Conservation (phyloP, 176 grass and related monocot genomes). For the Areca catechu region DNA sequence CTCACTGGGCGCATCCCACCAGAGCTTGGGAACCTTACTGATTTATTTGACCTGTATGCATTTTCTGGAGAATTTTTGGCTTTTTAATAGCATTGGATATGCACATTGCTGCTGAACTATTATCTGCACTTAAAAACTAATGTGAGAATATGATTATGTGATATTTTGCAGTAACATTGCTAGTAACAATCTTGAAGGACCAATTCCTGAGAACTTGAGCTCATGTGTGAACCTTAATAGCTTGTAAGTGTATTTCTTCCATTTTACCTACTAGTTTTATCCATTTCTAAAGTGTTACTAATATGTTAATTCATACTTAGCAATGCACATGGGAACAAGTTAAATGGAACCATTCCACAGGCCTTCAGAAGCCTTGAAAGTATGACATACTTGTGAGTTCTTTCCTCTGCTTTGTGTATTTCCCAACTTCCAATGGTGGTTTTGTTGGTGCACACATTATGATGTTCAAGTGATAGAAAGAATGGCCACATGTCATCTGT, state of each 20-base stretch:
- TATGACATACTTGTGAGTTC: constrained; percentile 91
- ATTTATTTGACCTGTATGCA: constrained; percentile 88
- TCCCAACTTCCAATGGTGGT: too few relatives aligned
- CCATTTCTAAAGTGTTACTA: not conserved
- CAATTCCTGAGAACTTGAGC: constrained; percentile 85
- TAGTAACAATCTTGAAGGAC: constrained; percentile 78
- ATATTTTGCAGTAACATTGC: constrained; percentile 66
- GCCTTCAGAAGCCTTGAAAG: constrained; percentile 77
- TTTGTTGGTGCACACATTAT: too few relatives aligned
- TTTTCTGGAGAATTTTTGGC: not conserved
- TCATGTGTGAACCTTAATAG: constrained; percentile 94
- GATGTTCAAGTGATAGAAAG: too few relatives aligned
- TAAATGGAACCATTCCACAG: constrained; percentile 87
- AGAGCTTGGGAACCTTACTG: constrained; percentile 82
- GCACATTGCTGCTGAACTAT: too few relatives aligned
- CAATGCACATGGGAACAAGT: constrained; percentile 83
- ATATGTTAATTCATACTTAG: constrained; percentile 30
- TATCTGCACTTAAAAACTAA: too few relatives aligned
- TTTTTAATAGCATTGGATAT: too few relatives aligned
- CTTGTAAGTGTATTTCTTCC: constrained; percentile 51
- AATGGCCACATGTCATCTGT: too few relatives aligned
- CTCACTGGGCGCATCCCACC: constrained; percentile 74
- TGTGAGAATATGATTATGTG: not conserved
- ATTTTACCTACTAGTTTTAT: not conserved
- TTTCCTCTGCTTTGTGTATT: not conserved